Evolutionary conservation across 2,329 filamentous ascomycete species (phyloP).

Genomic region (Mycosphaerella sp.): DNA sequence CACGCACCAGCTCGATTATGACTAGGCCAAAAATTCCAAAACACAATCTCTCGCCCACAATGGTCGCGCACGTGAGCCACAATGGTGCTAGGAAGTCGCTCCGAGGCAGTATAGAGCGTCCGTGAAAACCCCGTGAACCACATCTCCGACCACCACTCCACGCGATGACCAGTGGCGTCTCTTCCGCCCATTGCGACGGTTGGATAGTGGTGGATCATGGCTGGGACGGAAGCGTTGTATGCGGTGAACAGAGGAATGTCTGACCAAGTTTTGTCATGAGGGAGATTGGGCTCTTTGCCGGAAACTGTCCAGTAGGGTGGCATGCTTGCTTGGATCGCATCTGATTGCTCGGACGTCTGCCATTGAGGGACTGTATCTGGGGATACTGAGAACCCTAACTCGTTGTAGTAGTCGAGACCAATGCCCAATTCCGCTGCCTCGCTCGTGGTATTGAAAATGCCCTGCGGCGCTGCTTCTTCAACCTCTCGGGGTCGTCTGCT

Average conservation of each 20-base stretch:
- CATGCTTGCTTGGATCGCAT: background rate
- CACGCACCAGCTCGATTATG: constrained; percentile 2
- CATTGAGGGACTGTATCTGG: background rate
- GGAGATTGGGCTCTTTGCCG: constrained; percentile 1
- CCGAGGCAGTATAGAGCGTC: constrained; percentile 1
- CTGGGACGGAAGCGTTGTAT: constrained; percentile 2
- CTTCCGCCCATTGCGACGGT: background rate
- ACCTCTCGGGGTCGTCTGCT: too few species aligned
- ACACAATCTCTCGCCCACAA: background rate
- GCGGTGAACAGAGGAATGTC: constrained; percentile 1
- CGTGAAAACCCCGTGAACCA: constrained; percentile 3
- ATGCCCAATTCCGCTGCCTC: constrained; percentile 2
- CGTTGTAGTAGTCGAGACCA: constrained; percentile 8
- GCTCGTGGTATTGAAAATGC: background rate
- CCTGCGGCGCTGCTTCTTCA: background rate
- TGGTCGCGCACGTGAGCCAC: constrained; percentile 1
- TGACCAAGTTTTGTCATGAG: constrained; percentile 3
- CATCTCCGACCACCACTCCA: constrained; percentile 1
- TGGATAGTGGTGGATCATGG: constrained; percentile 10
- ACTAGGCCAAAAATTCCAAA: constrained; percentile 1
- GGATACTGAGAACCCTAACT: background rate
- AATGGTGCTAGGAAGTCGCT: constrained; percentile 1
- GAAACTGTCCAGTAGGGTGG: constrained; percentile 12
- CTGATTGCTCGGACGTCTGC: background rate
- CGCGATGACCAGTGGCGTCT: background rate